phyloP scores from a whole-genome alignment of 495 filamentous ascomycete genomes.

The Neurospora sp. region DNA sequence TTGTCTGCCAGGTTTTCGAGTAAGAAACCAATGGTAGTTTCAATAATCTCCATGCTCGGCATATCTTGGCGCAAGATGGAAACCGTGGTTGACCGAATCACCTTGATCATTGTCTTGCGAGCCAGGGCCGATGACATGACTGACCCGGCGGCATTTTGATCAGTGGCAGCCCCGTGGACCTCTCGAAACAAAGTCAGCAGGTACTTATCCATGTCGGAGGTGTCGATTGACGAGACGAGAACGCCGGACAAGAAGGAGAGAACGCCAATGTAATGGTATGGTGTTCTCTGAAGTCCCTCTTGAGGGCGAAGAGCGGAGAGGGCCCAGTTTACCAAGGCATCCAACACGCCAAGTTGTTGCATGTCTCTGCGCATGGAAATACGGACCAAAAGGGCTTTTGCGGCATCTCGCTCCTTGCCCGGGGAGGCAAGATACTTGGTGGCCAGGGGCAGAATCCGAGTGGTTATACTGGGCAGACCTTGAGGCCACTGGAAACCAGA shows the following conservation, averaged over 20 bases:
- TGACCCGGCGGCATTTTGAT: constrained; percentile 26
- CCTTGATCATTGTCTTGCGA: constrained; percentile 73
- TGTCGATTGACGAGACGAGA: constrained; percentile 39
- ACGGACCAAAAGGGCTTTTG: constrained; percentile 68
- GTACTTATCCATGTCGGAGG: constrained; percentile 41
- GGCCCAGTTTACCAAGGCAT: constrained; percentile 56
- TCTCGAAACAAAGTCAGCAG: constrained; percentile 36
- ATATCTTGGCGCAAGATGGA: constrained; percentile 46
- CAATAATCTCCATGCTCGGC: constrained; percentile 45
- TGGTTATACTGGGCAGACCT: constrained; percentile 57
- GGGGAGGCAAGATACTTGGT: constrained; percentile 59
- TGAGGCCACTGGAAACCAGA: constrained; percentile 36
- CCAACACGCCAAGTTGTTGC: constrained; percentile 62
- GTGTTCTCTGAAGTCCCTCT: constrained; percentile 19
- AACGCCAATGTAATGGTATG: constrained; percentile 55
- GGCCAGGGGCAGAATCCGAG: constrained; percentile 59
- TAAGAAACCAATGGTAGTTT: constrained; percentile 63
- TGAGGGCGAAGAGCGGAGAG: constrained; percentile 42
- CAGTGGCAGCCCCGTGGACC: constrained; percentile 33
- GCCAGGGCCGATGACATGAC: constrained; percentile 63
- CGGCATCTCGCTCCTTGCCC: constrained; percentile 81
- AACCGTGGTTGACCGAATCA: constrained; percentile 58
- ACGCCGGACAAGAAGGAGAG: constrained; percentile 71
- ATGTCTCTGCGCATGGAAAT: constrained; percentile 80
- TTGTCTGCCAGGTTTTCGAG: constrained; percentile 64